phyloP scores from a whole-genome alignment of 2,329 filamentous ascomycete genomes.

The Ophiocordyceps sinensis region DNA sequence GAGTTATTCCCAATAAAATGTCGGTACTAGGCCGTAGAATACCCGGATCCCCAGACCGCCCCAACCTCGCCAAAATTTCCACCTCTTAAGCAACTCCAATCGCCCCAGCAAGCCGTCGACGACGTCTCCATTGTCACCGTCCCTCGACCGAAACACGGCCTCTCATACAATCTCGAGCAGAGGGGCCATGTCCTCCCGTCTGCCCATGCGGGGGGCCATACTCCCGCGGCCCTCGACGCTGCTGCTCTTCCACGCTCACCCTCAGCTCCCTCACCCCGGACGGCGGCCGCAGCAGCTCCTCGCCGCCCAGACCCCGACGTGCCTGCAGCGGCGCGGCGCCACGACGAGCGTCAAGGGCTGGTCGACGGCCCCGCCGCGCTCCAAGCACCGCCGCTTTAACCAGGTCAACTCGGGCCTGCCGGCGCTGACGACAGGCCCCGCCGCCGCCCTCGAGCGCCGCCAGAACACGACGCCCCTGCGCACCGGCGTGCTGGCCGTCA shows the following conservation, averaged over 20 bases:
- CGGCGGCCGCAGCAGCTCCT: conserved; percentile 20
- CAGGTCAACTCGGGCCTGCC: conserved; percentile 42
- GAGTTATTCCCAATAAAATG: too few species aligned
- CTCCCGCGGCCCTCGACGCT: conserved; percentile 20
- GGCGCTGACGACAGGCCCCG: conserved; percentile 39
- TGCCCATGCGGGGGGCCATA: conserved; percentile 28
- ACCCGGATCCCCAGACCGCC: conserved; percentile 5
- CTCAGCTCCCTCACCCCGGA: conserved; percentile 24
- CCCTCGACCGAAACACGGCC: not conserved
- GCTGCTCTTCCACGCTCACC: conserved; percentile 10
- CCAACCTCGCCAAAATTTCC: conserved; percentile 7
- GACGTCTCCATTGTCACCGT: not conserved
- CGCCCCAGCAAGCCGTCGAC: not conserved
- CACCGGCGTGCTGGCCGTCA: conserved; percentile 70
- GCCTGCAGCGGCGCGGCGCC: not conserved
- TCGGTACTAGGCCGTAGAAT: too few species aligned
- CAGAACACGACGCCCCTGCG: conserved; percentile 49
- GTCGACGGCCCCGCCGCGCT: conserved; percentile 37
- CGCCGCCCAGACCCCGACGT: conserved; percentile 17
- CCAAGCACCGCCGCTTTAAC: conserved; percentile 46
- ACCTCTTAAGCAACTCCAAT: not conserved
- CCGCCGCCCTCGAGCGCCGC: conserved; percentile 44
- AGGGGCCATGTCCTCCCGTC: conserved; percentile 28
- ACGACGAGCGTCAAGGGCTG: conserved; percentile 39
- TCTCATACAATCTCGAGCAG: not conserved